A percentile compares a stretch with the other conserved stretches of the same genome.
phyloP scores from a whole-genome alignment of 129 eudicot species.

The Chrysanthemum seticuspe region DNA sequence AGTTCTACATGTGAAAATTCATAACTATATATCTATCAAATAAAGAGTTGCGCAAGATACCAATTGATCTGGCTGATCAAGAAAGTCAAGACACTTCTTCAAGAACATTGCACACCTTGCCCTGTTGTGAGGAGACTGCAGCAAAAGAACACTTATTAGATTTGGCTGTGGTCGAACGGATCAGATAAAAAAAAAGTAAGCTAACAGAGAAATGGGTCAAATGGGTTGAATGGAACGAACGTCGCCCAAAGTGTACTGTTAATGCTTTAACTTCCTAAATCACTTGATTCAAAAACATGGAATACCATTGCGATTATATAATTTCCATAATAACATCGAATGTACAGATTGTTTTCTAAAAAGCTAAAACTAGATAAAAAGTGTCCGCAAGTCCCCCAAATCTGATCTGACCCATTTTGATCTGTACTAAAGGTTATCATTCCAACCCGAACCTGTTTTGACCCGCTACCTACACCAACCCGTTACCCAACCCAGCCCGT shows the following conservation, averaged over 20 bases:
- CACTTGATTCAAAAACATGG: too few relatives aligned
- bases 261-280: background rate
- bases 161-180: background rate
- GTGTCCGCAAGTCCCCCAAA: too few relatives aligned
- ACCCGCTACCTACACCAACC: background rate
- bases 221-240: background rate
- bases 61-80: conserved; percentile 93
- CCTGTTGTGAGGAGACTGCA: conserved; percentile 72
- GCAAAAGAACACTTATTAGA: conserved; percentile 28
- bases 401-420: too few relatives aligned
- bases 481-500: background rate
- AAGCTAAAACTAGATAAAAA: too few relatives aligned
- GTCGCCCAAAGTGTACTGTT: background rate
- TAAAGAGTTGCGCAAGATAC: conserved; percentile 36
- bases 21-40: conserved; percentile 4
- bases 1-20: conserved; percentile 8
- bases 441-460: too few relatives aligned
- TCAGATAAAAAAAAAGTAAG: background rate
- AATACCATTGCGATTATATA: too few relatives aligned
- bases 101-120: conserved; percentile 76
- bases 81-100: conserved; percentile 76
- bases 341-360: too few relatives aligned
- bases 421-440: too few relatives aligned
- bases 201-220: background rate
- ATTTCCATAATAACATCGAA: too few relatives aligned